These are phyloP conservation scores for Cladosporium oxysporum DNA, from an alignment of 2,329 filamentous ascomycete species.

Conservation along the genomic window DNA sequence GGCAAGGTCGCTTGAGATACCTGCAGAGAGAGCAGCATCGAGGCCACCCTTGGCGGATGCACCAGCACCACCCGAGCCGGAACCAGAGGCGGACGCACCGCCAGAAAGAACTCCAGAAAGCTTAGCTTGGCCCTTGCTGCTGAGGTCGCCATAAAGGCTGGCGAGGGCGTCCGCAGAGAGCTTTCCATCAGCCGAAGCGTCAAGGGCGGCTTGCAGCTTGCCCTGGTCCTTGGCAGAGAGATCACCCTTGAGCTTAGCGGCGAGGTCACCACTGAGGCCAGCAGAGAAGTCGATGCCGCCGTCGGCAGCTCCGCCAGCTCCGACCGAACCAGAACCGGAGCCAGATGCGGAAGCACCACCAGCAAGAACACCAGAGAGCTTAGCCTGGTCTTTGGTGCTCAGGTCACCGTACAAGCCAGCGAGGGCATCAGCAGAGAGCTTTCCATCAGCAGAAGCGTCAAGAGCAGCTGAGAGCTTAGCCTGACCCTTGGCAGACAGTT, in stretches of 20 bases:
- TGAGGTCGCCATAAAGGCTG: not conserved
- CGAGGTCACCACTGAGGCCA: not conserved
- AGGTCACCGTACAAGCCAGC: not conserved
- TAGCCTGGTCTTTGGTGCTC: not conserved
- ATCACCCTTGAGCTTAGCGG: not conserved
- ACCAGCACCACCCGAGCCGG: not conserved
- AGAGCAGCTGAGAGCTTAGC: slow-evolving; percentile 3
- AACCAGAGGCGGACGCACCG: not conserved
- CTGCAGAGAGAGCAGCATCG: not conserved
- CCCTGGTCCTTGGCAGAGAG: slow-evolving; percentile 10
- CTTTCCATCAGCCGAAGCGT: not conserved
- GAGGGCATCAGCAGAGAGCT: not conserved
- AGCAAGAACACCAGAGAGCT: not conserved
- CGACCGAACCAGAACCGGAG: not conserved
- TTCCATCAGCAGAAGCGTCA: not conserved
- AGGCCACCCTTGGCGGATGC: not conserved
- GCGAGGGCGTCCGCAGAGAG: not conserved
- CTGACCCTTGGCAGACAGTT: slow-evolving; percentile 10
- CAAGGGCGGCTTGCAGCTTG: not conserved
- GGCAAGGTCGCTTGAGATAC: not conserved
- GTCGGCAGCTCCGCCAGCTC: not conserved
- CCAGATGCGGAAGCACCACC: not conserved
- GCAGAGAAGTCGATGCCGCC: slow-evolving; percentile 6
- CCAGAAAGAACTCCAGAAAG: not conserved
- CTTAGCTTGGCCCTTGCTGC: not conserved